Conservation (phyloP, 192 early-diverging fungal species). For the Entomortierella beljakovae region DNA sequence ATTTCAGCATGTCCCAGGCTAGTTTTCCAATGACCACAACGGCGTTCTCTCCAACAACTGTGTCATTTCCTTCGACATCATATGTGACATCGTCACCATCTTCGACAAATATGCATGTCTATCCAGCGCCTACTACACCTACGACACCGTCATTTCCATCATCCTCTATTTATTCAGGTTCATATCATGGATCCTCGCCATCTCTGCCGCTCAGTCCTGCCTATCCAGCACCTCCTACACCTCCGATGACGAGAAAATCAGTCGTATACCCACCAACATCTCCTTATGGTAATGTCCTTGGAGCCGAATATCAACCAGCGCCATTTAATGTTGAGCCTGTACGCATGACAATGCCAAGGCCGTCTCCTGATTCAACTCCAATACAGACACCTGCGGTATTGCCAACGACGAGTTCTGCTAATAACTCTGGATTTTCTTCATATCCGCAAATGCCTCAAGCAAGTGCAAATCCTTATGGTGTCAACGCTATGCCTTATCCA, state of each 20-base stretch:
- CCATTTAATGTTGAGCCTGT: background rate
- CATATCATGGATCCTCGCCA: no score
- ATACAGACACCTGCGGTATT: background rate
- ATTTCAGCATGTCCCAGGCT: no score
- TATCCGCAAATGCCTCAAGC: background rate
- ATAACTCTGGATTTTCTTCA: background rate
- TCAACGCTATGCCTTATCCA: background rate
- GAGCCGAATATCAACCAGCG: background rate
- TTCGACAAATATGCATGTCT: background rate
- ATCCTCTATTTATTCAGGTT: background rate
- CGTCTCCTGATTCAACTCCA: background rate
- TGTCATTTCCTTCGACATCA: no score
- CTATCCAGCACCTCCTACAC: no score
- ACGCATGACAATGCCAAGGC: constrained; percentile 7
- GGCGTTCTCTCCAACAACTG: background rate
- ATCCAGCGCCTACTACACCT: background rate
- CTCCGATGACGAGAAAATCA: background rate
- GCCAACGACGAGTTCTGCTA: background rate
- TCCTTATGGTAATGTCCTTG: background rate
- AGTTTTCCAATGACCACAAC: background rate
- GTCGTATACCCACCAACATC: background rate
- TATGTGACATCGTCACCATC: background rate
- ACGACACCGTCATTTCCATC: no score
- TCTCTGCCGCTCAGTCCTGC: no score
- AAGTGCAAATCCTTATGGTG: background rate